Percentiles rank a stretch among this genome's conserved stretches.
These are phyloP conservation scores for Monilinia polystroma DNA, from an alignment of 2,329 filamentous ascomycete genomes.

Conservation along the genomic window DNA sequence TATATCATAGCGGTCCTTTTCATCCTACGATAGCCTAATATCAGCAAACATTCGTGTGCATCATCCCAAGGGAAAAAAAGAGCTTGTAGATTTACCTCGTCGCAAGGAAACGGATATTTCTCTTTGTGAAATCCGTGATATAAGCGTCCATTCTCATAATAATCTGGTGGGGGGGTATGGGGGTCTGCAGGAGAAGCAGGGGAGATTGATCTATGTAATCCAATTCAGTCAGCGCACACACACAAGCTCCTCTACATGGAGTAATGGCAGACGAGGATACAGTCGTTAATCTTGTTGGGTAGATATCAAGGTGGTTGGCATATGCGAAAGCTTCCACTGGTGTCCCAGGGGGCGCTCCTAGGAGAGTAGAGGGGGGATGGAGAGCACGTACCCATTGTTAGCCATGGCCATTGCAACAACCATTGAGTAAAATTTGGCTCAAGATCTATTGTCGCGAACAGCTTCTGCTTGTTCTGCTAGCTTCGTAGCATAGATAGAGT, in stretches of 20 bases:
- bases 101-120: slow-evolving; percentile 75
- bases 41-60: slow-evolving; percentile 24
- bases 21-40: slow-evolving; percentile 49
- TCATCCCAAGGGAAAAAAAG: background rate
- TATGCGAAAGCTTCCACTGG: slow-evolving; percentile 7
- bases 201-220: slow-evolving; percentile 27
- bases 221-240: slow-evolving; percentile 24
- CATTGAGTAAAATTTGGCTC: slow-evolving; percentile 28
- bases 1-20: slow-evolving; percentile 77
- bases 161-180: slow-evolving; percentile 42
- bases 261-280: background rate
- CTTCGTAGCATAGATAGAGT: slow-evolving; percentile 6
- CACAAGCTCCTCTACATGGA: background rate
- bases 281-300: background rate
- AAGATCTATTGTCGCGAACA: slow-evolving; percentile 19
- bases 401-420: slow-evolving; percentile 36
- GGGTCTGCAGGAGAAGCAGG: slow-evolving; percentile 17
- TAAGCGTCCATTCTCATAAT: slow-evolving; percentile 63
- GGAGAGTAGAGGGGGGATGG: slow-evolving; percentile 11
- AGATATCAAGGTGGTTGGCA: background rate
- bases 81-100: slow-evolving; percentile 56
- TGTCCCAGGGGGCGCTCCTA: background rate
- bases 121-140: slow-evolving; percentile 68
- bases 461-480: slow-evolving; percentile 16
- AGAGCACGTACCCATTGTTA: slow-evolving; percentile 37